A percentile compares a stretch with the other conserved stretches of the same genome.
Conservation (phyloP, 2,329 filamentous ascomycete species). For the Cladophialophora exuberans region DNA sequence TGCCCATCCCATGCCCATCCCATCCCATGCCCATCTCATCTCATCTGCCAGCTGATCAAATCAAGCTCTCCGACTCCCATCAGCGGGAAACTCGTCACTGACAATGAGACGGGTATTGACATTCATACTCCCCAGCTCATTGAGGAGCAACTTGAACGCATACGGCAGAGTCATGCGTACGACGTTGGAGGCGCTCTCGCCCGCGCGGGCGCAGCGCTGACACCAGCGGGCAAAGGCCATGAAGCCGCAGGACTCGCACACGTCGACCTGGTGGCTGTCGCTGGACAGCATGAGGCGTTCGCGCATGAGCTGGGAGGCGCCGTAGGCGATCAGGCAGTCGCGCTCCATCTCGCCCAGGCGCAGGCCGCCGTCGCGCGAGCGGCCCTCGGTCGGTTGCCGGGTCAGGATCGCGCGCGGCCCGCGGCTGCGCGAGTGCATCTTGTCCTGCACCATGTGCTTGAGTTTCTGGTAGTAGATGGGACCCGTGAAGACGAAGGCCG, state of each 20-base stretch:
- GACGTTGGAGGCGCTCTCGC: constrained; percentile 76
- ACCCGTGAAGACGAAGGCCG: constrained; percentile 97
- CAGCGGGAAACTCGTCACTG: constrained; percentile 84
- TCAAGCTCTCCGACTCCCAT: constrained; percentile 25
- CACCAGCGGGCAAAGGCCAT: constrained; percentile 97
- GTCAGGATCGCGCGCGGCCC: constrained; percentile 91
- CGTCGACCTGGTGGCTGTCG: constrained; percentile 87
- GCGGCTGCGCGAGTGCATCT: constrained; percentile 94
- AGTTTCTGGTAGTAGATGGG: constrained; percentile 99
- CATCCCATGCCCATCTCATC: neutral
- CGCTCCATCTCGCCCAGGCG: constrained; percentile 98
- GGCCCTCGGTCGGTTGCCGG: constrained; percentile 92
- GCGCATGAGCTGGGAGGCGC: constrained; percentile 85
- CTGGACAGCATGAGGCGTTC: constrained; percentile 94
- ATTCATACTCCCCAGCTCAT: constrained; percentile 98
- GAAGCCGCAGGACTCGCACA: constrained; percentile 90
- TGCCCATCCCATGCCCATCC: too few relatives aligned
- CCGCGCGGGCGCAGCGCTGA: constrained; percentile 67
- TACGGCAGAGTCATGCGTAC: constrained; percentile 97
- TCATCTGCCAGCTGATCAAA: neutral
- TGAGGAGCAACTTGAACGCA: constrained; percentile 91
- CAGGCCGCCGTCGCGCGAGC: constrained; percentile 87
- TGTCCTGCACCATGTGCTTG: constrained; percentile 99
- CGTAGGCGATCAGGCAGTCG: constrained; percentile 96
- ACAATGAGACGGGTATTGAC: constrained; percentile 90